Evolutionary conservation across 805 yeast species (phyloP).

Genomic region (Starmerella vaccinii): DNA sequence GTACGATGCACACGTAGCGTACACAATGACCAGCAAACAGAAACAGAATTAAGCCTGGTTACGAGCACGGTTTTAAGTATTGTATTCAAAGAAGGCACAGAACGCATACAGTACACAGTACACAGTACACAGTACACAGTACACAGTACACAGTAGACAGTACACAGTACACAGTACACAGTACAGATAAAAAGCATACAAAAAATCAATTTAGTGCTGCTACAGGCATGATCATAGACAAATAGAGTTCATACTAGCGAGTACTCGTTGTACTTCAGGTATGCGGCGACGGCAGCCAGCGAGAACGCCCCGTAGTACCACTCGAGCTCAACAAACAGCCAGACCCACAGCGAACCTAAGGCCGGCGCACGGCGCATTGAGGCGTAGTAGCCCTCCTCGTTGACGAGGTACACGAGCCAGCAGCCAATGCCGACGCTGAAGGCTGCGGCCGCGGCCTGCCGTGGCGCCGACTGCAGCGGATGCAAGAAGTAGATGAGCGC

Average conservation of each 20-base stretch:
- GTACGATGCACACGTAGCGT: no score
- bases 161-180: no score
- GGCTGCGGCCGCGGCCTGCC: slow-evolving; percentile 21
- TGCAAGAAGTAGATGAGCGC: slow-evolving; percentile 27
- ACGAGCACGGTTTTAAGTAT: no score
- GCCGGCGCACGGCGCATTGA: slow-evolving; percentile 36
- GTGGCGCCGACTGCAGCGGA: slow-evolving; percentile 5
- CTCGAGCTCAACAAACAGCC: slow-evolving; percentile 35
- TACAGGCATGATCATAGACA: no score
- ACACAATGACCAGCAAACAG: no score
- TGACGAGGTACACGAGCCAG: slow-evolving; percentile 29
- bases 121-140: no score
- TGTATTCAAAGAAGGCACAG: no score
- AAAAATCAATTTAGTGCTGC: no score
- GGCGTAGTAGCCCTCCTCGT: slow-evolving; percentile 33
- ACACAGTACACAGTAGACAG: no score
- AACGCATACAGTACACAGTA: no score
- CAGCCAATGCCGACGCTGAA: slow-evolving; percentile 28
- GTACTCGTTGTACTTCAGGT: slow-evolving; percentile 22
- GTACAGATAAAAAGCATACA: no score
- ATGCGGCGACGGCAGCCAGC: slow-evolving; percentile 25
- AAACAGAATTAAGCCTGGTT: no score
- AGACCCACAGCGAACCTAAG: slow-evolving; percentile 34
- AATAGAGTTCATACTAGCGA: not conserved
- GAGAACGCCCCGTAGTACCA: slow-evolving; percentile 29